Evolutionary conservation across 768 basidiomycete species (phyloP), one percentile per base, ranked within the genome.

Genomic region (Wakefieldia striispora): DNA sequence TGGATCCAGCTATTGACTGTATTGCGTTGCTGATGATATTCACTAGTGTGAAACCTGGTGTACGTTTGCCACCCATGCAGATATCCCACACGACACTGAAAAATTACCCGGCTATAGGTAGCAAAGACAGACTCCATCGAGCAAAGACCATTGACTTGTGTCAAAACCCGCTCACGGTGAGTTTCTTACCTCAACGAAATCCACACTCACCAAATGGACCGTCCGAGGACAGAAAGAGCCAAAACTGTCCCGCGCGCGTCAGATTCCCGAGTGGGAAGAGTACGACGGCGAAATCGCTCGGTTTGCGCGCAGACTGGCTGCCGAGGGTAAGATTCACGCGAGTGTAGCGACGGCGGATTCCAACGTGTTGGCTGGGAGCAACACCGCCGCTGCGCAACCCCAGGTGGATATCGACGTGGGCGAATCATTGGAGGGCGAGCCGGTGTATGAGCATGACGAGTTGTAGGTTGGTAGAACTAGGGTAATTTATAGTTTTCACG

Each of bases 1-100:
- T 76, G 14, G 7, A 41, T 23, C 23, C 7, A 16, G 17, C 27
- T 21, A 3, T 43, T 24, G 34, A 43, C 39, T 40, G 37, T 24
- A 27, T 26, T 36, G 11, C 39, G 34, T 37, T 27, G 13, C 59
- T 55, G 57, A 47, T 19, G 39, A 23, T 11, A n/a, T 13, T 37
- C 29, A 12, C 19, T 27, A 92, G 91, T 98, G 95, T 65, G 95
- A 98, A 75, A 98, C 95, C 0, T 98, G 97, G 97, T 99, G 97
- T 83, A 81, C 52, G 84, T 74, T 34, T 39, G 1, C 12, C 27
- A 1, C 36, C 20, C 40, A 10, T 21, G 10, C 21, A 41, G 45
- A 47, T 2, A 49, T 45, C 27, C 31, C 1, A 19, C 9, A 13
- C 27, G 14, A 31, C 21, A 35, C 46, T 56, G 17, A 53, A 37